phyloP scores from a whole-genome alignment of 176 grass and related monocot genomes.

The Carex kokanica region DNA sequence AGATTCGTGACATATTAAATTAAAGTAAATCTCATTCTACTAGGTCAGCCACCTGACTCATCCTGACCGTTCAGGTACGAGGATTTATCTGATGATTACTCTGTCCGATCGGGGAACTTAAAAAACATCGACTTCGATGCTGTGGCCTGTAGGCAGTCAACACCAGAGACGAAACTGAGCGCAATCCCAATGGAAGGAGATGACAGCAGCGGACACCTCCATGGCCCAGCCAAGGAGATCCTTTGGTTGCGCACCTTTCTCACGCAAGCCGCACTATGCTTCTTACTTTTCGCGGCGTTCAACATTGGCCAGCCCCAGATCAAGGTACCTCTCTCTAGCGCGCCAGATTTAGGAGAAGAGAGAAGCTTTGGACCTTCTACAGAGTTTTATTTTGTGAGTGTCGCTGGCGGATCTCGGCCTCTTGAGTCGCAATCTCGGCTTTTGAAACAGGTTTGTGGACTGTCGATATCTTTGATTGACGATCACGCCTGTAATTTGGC shows the following conservation, averaged over 20 bases:
- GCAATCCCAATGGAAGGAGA: background rate
- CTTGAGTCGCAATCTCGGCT: constrained; percentile 38
- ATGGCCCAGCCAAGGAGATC: background rate
- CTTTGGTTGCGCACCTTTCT: constrained; percentile 50
- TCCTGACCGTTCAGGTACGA: too few species aligned
- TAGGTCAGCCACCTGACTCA: too few species aligned
- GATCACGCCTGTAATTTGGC: background rate
- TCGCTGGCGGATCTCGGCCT: constrained; percentile 46
- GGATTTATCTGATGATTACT: background rate
- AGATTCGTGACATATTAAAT: too few species aligned
- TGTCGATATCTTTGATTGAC: background rate
- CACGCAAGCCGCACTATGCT: constrained; percentile 60
- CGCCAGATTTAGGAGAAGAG: constrained; percentile 6
- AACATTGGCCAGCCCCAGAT: constrained; percentile 47
- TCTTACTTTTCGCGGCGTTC: constrained; percentile 79
- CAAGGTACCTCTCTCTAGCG: constrained; percentile 3
- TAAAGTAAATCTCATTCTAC: too few species aligned
- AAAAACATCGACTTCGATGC: background rate
- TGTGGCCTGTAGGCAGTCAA: background rate
- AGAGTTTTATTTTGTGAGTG: constrained; percentile 64
- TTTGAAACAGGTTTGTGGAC: constrained; percentile 46
- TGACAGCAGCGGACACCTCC: constrained; percentile 15
- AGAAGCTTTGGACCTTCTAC: background rate
- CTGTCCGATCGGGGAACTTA: background rate
- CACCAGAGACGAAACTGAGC: background rate